phyloP scores from a whole-genome alignment of 352 stramenopile genomes.

The Globisporangium parvum region DNA sequence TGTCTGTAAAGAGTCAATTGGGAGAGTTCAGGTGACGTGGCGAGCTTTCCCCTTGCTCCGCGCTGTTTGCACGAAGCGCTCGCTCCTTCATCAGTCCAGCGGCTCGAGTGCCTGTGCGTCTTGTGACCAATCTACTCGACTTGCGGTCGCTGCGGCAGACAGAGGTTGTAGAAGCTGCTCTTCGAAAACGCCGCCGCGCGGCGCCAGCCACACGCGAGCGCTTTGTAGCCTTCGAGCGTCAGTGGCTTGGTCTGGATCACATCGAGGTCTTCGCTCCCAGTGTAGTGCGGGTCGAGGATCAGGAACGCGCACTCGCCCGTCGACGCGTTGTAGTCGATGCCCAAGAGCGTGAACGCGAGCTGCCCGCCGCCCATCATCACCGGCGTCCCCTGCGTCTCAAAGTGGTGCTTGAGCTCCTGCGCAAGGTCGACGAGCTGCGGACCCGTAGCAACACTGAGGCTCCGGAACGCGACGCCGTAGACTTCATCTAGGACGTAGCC shows the following conservation, averaged over 20 bases:
- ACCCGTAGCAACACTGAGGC: conserved; percentile 53
- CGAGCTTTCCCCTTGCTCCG: too few relatives aligned
- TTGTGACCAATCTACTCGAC: not conserved
- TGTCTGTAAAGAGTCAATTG: too few relatives aligned
- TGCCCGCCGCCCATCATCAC: conserved; percentile 85
- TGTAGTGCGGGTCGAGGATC: conserved; percentile 83
- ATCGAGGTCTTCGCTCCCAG: conserved; percentile 51
- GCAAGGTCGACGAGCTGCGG: conserved; percentile 50
- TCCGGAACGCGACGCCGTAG: conserved; percentile 69
- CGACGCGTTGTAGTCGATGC: conserved; percentile 61
- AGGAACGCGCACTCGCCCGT: conserved; percentile 67
- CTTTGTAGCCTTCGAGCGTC: conserved; percentile 72
- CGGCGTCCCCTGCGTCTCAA: conserved; percentile 67
- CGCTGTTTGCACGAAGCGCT: too few relatives aligned
- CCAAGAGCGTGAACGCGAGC: conserved; percentile 78
- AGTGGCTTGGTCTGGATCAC: conserved; percentile 74
- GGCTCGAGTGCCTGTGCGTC: too few relatives aligned
- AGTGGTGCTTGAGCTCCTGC: conserved; percentile 67
- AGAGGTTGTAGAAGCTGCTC: conserved; percentile 71
- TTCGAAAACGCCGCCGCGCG: conserved; percentile 50
- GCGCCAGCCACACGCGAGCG: conserved; percentile 58
- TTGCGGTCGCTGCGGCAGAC: conserved; percentile 41
- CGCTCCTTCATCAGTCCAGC: too few relatives aligned
- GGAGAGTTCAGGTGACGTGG: too few relatives aligned
- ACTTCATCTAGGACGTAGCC: conserved; percentile 76